A percentile compares a stretch with the other conserved stretches of the same genome.
These are phyloP conservation scores for Backusella westeae DNA, from an alignment of 192 early-diverging fungal species.

Conservation along the genomic window DNA sequence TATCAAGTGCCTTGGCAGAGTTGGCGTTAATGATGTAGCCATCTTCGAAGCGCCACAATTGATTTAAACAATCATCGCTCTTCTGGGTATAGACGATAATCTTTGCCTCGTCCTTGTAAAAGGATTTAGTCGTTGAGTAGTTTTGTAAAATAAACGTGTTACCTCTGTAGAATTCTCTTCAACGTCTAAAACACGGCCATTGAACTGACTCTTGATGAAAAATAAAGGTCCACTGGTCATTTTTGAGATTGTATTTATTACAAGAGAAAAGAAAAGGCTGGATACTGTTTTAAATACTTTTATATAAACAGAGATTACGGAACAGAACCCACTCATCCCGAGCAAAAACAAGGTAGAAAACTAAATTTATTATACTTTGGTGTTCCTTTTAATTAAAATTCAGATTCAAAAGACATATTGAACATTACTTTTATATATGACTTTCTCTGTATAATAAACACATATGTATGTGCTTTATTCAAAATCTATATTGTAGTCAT, in stretches of 20 bases:
- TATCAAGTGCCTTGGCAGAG: slow-evolving; percentile 28
- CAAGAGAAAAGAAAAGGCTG: not conserved
- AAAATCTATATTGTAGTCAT: not conserved
- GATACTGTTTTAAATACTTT: not conserved
- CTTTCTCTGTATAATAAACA: not conserved
- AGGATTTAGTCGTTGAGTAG: not conserved
- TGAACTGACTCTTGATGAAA: slow-evolving; percentile 19
- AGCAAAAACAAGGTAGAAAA: not conserved
- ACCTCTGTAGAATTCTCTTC: slow-evolving; percentile 14
- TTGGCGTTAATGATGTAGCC: slow-evolving; percentile 23
- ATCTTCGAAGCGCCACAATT: slow-evolving; percentile 19
- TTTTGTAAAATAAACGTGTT: not conserved
- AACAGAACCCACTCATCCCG: not conserved
- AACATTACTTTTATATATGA: not conserved
- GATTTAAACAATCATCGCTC: not conserved
- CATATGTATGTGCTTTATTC: not conserved
- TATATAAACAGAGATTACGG: not conserved
- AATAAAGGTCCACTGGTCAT: slow-evolving; percentile 6
- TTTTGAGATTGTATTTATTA: not conserved
- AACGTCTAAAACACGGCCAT: slow-evolving; percentile 29
- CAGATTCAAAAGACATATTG: not conserved
- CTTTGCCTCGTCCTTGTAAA: slow-evolving; percentile 9
- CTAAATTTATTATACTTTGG: not conserved
- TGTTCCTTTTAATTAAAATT: not conserved
- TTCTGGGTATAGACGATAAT: slow-evolving; percentile 26